phyloP scores from a whole-genome alignment of 176 grass and related monocot species.

The Paspalum notatum region DNA sequence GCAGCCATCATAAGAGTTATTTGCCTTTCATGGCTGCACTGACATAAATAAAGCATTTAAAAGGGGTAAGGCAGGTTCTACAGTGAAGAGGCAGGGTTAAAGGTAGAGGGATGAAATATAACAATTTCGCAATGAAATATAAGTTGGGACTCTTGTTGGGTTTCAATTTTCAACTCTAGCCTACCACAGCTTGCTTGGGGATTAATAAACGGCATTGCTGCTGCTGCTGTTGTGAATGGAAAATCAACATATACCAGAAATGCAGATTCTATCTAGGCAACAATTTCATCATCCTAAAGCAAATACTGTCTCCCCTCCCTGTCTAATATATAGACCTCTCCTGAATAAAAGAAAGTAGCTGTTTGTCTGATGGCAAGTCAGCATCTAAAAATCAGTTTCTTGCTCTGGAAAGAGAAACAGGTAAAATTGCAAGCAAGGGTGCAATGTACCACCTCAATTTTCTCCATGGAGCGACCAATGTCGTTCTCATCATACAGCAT shows the following conservation, averaged over 20 bases:
- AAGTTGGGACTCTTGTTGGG: too few relatives aligned
- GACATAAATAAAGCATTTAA: not conserved
- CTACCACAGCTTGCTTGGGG: too few relatives aligned
- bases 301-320: too few relatives aligned
- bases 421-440: not conserved
- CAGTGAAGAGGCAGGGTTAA: not conserved
- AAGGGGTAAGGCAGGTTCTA: not conserved
- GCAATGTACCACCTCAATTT: slow-evolving; percentile 84
- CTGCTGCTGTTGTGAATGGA: too few relatives aligned
- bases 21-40: not conserved
- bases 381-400: not conserved
- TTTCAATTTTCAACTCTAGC: too few relatives aligned
- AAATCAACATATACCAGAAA: not conserved
- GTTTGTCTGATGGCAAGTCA: not conserved
- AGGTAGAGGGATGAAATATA: not conserved
- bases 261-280: not conserved
- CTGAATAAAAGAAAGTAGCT: too few relatives aligned
- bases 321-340: not conserved
- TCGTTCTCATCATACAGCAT: slow-evolving; percentile 90
- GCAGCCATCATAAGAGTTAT: not conserved
- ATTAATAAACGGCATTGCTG: too few relatives aligned
- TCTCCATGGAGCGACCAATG: slow-evolving; percentile 87
- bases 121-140: not conserved
- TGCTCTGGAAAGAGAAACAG: not conserved
- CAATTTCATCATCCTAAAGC: not conserved